These are phyloP conservation scores for Dactylonectria macrodidyma DNA, from an alignment of 2,329 filamentous ascomycete genomes.

Conservation along the genomic window DNA sequence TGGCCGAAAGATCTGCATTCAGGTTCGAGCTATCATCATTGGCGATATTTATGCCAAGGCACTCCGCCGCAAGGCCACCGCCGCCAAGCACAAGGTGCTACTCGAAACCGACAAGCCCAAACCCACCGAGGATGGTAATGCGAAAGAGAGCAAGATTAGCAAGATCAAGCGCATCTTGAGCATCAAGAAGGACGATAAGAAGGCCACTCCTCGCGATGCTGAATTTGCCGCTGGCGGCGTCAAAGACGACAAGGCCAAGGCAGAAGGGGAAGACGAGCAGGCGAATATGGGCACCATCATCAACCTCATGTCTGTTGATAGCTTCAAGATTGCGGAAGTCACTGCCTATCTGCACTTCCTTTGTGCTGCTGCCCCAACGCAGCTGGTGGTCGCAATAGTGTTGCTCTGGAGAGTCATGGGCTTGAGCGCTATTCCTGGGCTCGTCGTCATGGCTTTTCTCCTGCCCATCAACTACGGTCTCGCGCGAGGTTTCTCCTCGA, in stretches of 20 bases:
- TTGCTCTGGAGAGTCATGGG: conserved; percentile 93
- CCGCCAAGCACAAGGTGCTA: conserved; percentile 80
- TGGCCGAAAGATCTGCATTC: conserved; percentile 93
- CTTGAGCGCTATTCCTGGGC: conserved; percentile 92
- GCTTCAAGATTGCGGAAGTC: conserved; percentile 97
- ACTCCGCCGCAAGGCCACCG: conserved; percentile 88
- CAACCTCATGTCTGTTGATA: conserved; percentile 99
- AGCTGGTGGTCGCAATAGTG: conserved; percentile 84
- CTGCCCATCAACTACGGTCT: conserved; percentile 93
- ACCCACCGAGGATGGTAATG: conserved; percentile 50
- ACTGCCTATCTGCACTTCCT: conserved; percentile 96
- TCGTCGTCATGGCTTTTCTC: conserved; percentile 89
- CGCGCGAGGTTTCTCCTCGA: conserved; percentile 85
- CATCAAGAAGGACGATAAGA: conserved; percentile 70
- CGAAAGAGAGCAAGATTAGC: conserved; percentile 59
- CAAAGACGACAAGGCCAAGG: conserved; percentile 56
- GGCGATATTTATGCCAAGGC: conserved; percentile 98
- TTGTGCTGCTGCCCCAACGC: conserved; percentile 91
- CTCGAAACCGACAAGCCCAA: conserved; percentile 65
- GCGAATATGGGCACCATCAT: conserved; percentile 98
- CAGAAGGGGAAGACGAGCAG: conserved; percentile 72
- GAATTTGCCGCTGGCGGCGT: conserved; percentile 53
- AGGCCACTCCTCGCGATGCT: conserved; percentile 53
- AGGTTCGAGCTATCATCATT: conserved; percentile 93
- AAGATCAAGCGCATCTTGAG: conserved; percentile 72